These are phyloP conservation scores for Fagus sylvatica DNA, from an alignment of 306 rosid genomes.

Conservation along the genomic window DNA sequence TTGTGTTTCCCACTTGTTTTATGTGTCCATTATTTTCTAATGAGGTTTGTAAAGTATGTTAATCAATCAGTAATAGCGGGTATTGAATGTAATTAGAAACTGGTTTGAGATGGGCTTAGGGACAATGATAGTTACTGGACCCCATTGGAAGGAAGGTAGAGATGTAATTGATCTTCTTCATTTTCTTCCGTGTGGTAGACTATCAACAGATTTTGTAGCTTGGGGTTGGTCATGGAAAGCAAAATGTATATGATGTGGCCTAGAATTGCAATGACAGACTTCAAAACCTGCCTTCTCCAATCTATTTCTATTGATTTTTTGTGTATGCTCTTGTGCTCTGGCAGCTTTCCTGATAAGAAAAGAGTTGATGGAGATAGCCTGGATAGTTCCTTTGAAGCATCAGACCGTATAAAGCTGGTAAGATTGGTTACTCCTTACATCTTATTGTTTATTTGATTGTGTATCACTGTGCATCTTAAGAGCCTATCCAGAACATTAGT, in stretches of 20 bases:
- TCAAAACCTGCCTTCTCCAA: slow-evolving; percentile 13
- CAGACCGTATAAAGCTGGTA: slow-evolving; percentile 70
- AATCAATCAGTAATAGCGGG: neutral
- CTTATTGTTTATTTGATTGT: neutral
- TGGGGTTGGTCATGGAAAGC: slow-evolving; percentile 13
- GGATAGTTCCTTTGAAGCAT: slow-evolving; percentile 43
- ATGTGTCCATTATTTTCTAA: neutral
- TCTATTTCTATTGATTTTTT: slow-evolving; percentile 17
- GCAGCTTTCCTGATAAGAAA: slow-evolving; percentile 80
- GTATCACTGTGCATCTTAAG: neutral
- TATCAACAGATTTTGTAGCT: neutral
- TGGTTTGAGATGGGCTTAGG: neutral
- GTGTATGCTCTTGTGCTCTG: slow-evolving; percentile 31
- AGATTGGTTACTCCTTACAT: slow-evolving; percentile 18
- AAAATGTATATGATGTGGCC: slow-evolving; percentile 15
- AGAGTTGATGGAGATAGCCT: slow-evolving; percentile 41
- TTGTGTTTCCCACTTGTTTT: neutral
- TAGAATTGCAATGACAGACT: slow-evolving; percentile 5
- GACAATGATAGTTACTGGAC: neutral
- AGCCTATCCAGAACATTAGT: neutral
- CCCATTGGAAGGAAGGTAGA: neutral
- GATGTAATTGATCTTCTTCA: neutral
- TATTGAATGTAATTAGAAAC: neutral
- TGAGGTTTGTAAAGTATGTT: no score
- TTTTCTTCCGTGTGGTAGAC: neutral